Evolutionary conservation across 371 early-diverging fungal species (phyloP).

Genomic region (Mucor circinelloides): DNA sequence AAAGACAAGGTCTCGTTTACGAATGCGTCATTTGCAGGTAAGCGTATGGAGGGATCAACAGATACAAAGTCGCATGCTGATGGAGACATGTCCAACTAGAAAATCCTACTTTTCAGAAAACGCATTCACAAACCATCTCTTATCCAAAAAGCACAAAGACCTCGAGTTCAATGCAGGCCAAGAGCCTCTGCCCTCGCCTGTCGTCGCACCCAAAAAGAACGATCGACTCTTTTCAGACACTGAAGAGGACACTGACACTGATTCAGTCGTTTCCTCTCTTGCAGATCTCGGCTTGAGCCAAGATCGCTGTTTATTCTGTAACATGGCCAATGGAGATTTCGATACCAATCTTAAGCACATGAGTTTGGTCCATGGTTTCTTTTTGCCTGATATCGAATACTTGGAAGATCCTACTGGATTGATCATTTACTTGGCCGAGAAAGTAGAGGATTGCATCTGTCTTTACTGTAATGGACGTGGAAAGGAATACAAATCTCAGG

Average conservation of each 20-base stretch:
- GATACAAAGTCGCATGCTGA: neutral
- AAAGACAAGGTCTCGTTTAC: constrained; percentile 40
- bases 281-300: constrained; percentile 3
- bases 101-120: constrained; percentile 82
- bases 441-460: constrained; percentile 91
- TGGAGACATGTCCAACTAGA: constrained; percentile 10
- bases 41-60: neutral
- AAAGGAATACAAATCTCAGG: constrained; percentile 75
- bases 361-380: constrained; percentile 88
- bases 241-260: constrained; percentile 31
- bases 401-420: constrained; percentile 86
- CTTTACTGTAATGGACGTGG: constrained; percentile 95
- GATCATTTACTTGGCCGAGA: constrained; percentile 88
- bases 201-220: constrained; percentile 7
- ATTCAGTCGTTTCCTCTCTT: constrained; percentile 19
- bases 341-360: constrained; percentile 91
- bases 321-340: constrained; percentile 60
- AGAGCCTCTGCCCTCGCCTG: constrained; percentile 14
- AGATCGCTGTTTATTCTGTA: constrained; percentile 76
- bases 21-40: constrained; percentile 49
- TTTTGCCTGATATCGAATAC: constrained; percentile 95
- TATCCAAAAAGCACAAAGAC: constrained; percentile 92
- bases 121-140: constrained; percentile 84
- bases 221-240: constrained; percentile 24
- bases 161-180: constrained; percentile 44